Percentiles rank a stretch among this genome's conserved stretches.
Evolutionary conservation across 129 eudicot species (phyloP).

Genomic region (Apium graveolens): DNA sequence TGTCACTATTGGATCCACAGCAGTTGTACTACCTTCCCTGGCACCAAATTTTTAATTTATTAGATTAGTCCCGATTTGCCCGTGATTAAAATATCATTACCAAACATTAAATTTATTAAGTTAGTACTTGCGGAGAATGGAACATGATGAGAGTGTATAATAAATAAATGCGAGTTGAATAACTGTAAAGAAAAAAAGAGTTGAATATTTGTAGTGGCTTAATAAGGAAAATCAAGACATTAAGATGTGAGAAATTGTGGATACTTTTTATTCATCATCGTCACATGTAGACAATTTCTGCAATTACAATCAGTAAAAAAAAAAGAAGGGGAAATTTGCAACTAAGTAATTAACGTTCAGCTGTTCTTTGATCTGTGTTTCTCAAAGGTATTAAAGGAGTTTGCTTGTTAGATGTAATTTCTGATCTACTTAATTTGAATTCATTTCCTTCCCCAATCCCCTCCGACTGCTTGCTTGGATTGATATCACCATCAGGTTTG

Average conservation of each 20-base stretch:
- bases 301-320: slow-evolving; percentile 11
- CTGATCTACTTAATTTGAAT: slow-evolving; percentile 26
- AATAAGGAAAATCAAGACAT: not conserved
- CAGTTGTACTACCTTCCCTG: not conserved
- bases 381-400: slow-evolving; percentile 27
- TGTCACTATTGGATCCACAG: slow-evolving; percentile 12
- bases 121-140: too few relatives aligned
- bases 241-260: slow-evolving; percentile 7
- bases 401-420: slow-evolving; percentile 36
- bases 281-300: slow-evolving; percentile 4
- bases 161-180: too few relatives aligned
- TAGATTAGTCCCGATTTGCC: too few relatives aligned
- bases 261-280: slow-evolving; percentile 27
- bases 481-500: slow-evolving; percentile 26
- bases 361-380: slow-evolving; percentile 23
- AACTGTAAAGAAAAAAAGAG: not conserved
- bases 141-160: too few relatives aligned
- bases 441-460: slow-evolving; percentile 7
- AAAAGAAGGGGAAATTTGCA: not conserved
- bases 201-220: not conserved
- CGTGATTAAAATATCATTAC: too few relatives aligned
- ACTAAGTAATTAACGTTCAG: slow-evolving; percentile 9
- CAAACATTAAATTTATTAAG: too few relatives aligned
- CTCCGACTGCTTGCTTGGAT: slow-evolving; percentile 21
- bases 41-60: too few relatives aligned